Evolutionary conservation across 1,284 basidiomycete genomes (phyloP).

Genomic region (Tilletia indica): DNA sequence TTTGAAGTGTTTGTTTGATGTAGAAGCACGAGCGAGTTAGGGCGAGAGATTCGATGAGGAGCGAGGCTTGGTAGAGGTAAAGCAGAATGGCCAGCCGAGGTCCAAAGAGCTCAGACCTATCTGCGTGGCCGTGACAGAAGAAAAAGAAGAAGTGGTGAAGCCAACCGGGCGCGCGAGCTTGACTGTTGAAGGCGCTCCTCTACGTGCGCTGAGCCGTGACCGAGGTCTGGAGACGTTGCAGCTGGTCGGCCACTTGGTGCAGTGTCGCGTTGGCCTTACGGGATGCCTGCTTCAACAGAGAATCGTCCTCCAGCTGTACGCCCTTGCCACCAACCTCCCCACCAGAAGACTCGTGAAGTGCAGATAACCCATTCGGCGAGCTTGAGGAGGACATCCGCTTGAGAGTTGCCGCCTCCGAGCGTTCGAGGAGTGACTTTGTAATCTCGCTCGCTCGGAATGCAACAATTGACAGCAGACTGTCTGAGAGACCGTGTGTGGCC

Average conservation of each 20-base stretch:
- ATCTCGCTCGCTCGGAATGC: constrained; percentile 51
- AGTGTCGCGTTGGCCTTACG: not conserved
- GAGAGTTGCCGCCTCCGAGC: constrained; percentile 5
- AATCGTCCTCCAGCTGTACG: not conserved
- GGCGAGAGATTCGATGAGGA: no score
- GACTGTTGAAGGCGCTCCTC: no score
- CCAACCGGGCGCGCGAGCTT: no score
- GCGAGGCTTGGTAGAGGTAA: no score
- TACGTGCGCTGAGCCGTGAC: not conserved
- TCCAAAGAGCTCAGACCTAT: no score
- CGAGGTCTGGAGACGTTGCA: not conserved
- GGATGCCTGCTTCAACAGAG: not conserved
- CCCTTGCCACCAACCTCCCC: not conserved
- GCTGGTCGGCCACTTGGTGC: not conserved
- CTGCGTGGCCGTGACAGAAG: no score
- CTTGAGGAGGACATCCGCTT: not conserved
- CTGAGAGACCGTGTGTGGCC: constrained; percentile 48
- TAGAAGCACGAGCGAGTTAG: no score
- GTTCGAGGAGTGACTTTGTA: constrained; percentile 33
- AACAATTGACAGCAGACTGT: constrained; percentile 48
- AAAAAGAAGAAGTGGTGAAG: no score
- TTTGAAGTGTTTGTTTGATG: no score
- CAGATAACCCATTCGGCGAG: not conserved
- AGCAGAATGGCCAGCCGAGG: no score
- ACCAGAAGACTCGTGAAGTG: not conserved